Evolutionary conservation across 2,329 filamentous ascomycete genomes (phyloP), one percentile per base, ranked within the genome.

Genomic region (Cercospora citrullina): DNA sequence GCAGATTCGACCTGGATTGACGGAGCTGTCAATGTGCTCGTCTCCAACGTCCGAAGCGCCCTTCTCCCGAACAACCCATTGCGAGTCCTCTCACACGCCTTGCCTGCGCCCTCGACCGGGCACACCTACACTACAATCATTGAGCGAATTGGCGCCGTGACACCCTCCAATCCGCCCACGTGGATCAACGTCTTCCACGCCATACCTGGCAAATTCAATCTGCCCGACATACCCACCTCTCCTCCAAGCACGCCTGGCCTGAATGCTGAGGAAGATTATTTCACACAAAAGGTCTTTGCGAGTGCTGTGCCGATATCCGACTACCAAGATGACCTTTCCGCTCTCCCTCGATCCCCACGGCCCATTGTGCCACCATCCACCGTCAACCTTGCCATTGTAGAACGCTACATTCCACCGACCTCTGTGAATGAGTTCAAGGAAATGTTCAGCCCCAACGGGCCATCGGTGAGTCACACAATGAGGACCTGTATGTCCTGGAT

Each of bases 101-200:
- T 89, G 10, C 87, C 87, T 16, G 87, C 82, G 71, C 86, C 87
- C 0, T 84, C 82, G 14, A 79, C 76, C 21, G 81, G 83, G 26
- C 81, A 85, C 68, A 81, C 87, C 28, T 89, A 88, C 72, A 81
- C 81, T 28, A 80, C 81, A 18, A 80, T 89, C 31, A 84, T 89
- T 64, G 81, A 84, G 66, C 81, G 82, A 4, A 83, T 90, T 1
- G 86, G 88, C 74, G 79, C 83, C 42, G 81, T 81, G 23, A 83
- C 85, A 12, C 81, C 84, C 26, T 76, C 81, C 3, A 82, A 81
- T 60, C 81, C 83, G 14, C 86, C 84, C 0, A 83, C 84, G 2
- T 89, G 87, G 80, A 88, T 89, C 77, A 88, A 88, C 68, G 84
- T 90, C 60, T 88, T 87, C 64, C 87, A 90, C 73, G 87, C 87